Evolutionary conservation across 2,329 filamentous ascomycete genomes (phyloP), one percentile per base, ranked within the genome.

Genomic region (Penicillium sp.): DNA sequence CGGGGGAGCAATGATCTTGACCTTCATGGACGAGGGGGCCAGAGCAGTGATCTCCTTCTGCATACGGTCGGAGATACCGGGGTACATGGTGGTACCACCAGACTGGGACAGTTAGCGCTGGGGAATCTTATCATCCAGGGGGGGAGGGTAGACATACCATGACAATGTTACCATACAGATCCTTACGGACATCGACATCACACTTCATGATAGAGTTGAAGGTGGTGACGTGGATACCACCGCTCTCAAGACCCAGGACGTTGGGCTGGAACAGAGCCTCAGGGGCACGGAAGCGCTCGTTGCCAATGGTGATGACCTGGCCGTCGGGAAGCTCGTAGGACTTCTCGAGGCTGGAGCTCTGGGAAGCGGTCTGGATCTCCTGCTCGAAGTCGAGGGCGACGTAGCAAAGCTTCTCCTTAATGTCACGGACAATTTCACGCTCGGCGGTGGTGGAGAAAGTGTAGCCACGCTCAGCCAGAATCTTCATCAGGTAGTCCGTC

Each of bases 131-230:
- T 29, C 9, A 29, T 29, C 9, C 4, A 29, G 27, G 7, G 25
- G 20, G 20, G 37, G 3, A 37, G 27, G 3, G 32, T 32, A 23
- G 59, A 81, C 89, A 65, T 86, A 96, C 91, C 93, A 97, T 97
- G 81, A 98, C 93, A 74, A 98, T 97, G 87, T 98, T 98, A 77
- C 91, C 91, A 79, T 98, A 98, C 66, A 98, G 86, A 78, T 97
- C 93, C 87, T 97, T 97, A 82, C 93, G 89, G 79, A 98, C 93
- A 77, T 98, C 93, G 77, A 98, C 91, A 79, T 98, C 93, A 78
- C 93, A 97, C 88, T 98, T 98, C 90, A 97, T 97, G 87, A 98
- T 96, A 71, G 93, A 97, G 88, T 97, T 97, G 89, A 96, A 97
- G 69, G 93, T 97, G 75, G 92, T 97, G 74, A 95, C 91, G 81